Evolutionary conservation across 768 basidiomycete species (phyloP), one percentile per base, ranked within the genome.

Genomic region (Psilocybe sp.): DNA sequence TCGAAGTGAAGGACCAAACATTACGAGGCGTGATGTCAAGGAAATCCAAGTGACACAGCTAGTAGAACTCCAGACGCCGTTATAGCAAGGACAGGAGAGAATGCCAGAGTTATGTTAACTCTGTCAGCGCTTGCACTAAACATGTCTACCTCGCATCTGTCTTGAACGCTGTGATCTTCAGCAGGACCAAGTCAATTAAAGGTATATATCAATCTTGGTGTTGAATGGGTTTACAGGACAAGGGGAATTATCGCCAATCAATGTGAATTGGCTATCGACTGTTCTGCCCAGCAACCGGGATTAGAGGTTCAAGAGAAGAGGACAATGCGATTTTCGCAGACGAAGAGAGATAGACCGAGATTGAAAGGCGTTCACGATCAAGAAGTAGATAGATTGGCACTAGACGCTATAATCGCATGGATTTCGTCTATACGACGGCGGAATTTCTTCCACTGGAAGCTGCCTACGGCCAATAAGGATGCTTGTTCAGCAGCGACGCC

Each of bases 131-230:
- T 28, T 28, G 4, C 3, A 4, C 23, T 7, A 28, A 28, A 15
- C 51, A 66, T 80, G 66, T 82, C 59, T 72, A 77, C 89, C 88
- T 79, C 92, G 91, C 92, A 95, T 93, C 92, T 95, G 92, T 95
- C 92, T 81, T 85, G 87, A 74, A 74, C 71, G 73, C 72, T 70
- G 82, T 71, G 55, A 61, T 71, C 79, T 89, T 62, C 51, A 67
- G 60, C 63, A 70, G 74, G 80, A 71, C 82, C 83, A 83, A 88
- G 91, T 92, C 92, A 93, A 87, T 82, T 55, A 76, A 86, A 77
- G 89, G 84, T 72, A 75, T 50, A 35, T 54, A 56, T 80, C 49
- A 39, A 67, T 87, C 20, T 88, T 58, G 87, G 85, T 86, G 46
- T 55, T 60, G 46, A 45, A 44, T 35, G 38, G 35, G 47, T 46